phyloP scores from a whole-genome alignment of 306 rosid genomes.

The Canavalia ensiformis region DNA sequence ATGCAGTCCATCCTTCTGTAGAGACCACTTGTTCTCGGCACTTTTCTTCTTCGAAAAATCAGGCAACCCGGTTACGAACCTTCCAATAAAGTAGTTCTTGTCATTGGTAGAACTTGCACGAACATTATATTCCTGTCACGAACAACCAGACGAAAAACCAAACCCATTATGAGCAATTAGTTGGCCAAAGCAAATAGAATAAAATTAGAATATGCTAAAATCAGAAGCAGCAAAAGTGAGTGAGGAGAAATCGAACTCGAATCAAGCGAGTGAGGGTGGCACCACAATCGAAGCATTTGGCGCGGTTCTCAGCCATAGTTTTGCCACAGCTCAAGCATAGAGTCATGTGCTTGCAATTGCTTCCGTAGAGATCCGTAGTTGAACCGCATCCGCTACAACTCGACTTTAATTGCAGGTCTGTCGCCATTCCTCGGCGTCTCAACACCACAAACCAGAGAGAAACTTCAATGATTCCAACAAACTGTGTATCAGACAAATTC shows the following conservation, averaged over 20 bases:
- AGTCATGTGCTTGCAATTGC: conserved; percentile 96
- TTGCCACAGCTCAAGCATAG: conserved; percentile 87
- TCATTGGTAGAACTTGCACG: conserved; percentile 80
- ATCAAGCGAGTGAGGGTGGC: conserved; percentile 77
- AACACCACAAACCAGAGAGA: not conserved
- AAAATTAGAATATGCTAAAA: not conserved
- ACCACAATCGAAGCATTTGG: conserved; percentile 83
- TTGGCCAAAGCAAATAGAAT: not conserved
- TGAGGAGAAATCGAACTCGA: conserved; percentile 63
- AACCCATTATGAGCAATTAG: not conserved
- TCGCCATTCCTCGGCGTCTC: conserved; percentile 52
- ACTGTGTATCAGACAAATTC: not conserved
- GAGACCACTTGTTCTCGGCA: conserved; percentile 90
- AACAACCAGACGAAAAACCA: not conserved
- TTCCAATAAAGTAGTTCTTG: conserved; percentile 81
- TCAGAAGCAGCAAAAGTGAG: not conserved
- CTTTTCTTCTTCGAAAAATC: conserved; percentile 87
- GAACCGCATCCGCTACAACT: conserved; percentile 84
- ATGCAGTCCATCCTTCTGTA: conserved; percentile 84
- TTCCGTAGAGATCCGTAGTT: conserved; percentile 84
- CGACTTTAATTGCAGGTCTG: conserved; percentile 70
- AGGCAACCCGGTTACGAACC: conserved; percentile 87
- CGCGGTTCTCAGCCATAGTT: conserved; percentile 78
- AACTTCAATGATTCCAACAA: not conserved
- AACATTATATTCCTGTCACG: conserved; percentile 83